Evolutionary conservation across 768 basidiomycete genomes (phyloP).

Genomic region (Suillus discolor): DNA sequence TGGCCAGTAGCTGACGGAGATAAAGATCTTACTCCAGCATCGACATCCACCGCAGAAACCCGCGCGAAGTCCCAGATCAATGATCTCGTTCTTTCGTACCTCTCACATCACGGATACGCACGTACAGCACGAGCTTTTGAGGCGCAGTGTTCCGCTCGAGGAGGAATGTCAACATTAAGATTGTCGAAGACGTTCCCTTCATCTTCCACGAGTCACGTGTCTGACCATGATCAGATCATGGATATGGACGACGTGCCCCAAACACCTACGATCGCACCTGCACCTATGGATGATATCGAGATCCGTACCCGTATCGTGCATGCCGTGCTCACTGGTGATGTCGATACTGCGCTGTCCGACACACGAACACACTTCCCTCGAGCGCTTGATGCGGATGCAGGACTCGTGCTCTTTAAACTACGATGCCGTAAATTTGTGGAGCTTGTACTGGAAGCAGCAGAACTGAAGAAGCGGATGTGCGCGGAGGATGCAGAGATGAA

Average conservation of each 20-base stretch:
- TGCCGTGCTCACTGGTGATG: conserved; percentile 67
- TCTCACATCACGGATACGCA: conserved; percentile 84
- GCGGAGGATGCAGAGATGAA: conserved; percentile 38
- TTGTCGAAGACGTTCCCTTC: conserved; percentile 10
- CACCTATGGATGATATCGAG: conserved; percentile 57
- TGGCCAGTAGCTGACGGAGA: conserved; percentile 32
- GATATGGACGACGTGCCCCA: conserved; percentile 45
- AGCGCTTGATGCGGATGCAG: conserved; percentile 67
- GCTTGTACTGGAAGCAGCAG: conserved; percentile 70
- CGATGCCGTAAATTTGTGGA: conserved; percentile 87
- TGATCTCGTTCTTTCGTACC: conserved; percentile 75
- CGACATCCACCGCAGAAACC: conserved; percentile 39
- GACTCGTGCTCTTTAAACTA: conserved; percentile 78
- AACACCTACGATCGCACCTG: conserved; percentile 17
- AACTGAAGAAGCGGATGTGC: conserved; percentile 65
- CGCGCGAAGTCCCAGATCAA: conserved; percentile 63
- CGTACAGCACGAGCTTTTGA: conserved; percentile 71
- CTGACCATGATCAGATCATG: conserved; percentile 43
- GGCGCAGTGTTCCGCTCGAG: conserved; percentile 41
- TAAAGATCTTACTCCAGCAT: conserved; percentile 14
- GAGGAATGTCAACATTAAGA: conserved; percentile 15
- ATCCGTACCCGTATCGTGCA: conserved; percentile 71
- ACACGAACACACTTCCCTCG: conserved; percentile 58
- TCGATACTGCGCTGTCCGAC: conserved; percentile 66
- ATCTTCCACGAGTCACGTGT: conserved; percentile 12